These are phyloP conservation scores for Stephania cephalantha DNA, from an alignment of 164 flowering plant genomes.

Conservation along the genomic window DNA sequence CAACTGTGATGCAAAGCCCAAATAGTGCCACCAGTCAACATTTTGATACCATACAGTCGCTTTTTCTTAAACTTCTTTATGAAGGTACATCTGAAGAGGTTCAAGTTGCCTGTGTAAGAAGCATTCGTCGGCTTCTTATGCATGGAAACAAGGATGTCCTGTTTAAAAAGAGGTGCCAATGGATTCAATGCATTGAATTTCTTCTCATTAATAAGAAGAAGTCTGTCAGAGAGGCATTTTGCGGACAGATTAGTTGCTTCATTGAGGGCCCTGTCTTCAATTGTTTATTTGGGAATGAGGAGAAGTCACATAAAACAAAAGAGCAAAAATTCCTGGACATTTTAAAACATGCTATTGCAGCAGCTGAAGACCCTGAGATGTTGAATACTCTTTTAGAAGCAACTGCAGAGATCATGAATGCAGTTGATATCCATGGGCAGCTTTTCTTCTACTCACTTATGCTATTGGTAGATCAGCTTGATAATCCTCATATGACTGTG, in stretches of 20 bases:
- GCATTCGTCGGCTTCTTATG: slow-evolving; percentile 50
- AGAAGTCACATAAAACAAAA: slow-evolving; percentile 32
- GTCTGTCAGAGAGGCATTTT: slow-evolving; percentile 76
- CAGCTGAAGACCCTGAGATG: slow-evolving; percentile 57
- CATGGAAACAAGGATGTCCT: slow-evolving; percentile 49
- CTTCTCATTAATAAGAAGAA: slow-evolving; percentile 59
- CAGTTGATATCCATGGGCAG: slow-evolving; percentile 54
- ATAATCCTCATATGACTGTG: slow-evolving; percentile 57
- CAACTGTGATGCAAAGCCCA: slow-evolving; percentile 18
- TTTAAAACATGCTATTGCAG: slow-evolving; percentile 58
- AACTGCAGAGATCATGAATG: slow-evolving; percentile 63
- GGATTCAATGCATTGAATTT: slow-evolving; percentile 58
- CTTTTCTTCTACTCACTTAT: slow-evolving; percentile 64
- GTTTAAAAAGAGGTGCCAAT: slow-evolving; percentile 45
- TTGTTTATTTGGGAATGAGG: slow-evolving; percentile 49
- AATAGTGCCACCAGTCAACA: slow-evolving; percentile 27
- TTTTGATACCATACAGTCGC: slow-evolving; percentile 37
- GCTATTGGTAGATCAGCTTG: slow-evolving; percentile 87
- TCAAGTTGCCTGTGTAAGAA: slow-evolving; percentile 68
- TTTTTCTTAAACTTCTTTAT: slow-evolving; percentile 61
- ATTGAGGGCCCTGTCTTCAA: slow-evolving; percentile 41
- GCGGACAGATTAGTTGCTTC: slow-evolving; percentile 63
- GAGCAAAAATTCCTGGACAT: slow-evolving; percentile 61
- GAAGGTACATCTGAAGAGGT: slow-evolving; percentile 81
- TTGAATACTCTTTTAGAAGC: slow-evolving; percentile 76